These are phyloP conservation scores for Malus orientalis DNA, from an alignment of 306 rosid species.

Conservation along the genomic window DNA sequence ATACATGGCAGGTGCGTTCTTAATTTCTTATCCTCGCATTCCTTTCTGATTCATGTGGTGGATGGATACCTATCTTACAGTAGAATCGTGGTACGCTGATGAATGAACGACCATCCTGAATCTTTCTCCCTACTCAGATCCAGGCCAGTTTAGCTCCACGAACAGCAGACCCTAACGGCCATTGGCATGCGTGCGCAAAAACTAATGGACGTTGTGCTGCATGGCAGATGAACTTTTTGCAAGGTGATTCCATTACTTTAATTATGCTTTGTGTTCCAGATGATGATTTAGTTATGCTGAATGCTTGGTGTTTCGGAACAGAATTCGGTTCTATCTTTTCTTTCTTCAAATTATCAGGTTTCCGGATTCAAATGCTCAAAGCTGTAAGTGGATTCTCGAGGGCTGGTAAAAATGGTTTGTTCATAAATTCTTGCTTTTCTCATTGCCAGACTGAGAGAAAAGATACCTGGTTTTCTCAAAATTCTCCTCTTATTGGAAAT, in stretches of 20 bases:
- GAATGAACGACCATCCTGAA: neutral
- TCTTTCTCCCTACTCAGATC: conserved; percentile 32
- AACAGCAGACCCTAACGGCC: conserved; percentile 76
- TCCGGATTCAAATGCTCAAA: conserved; percentile 72
- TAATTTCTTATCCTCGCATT: neutral
- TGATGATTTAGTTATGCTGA: neutral
- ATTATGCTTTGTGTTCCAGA: neutral
- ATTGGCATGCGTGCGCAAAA: conserved; percentile 76
- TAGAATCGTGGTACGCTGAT: neutral
- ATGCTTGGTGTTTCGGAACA: neutral
- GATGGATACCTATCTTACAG: neutral
- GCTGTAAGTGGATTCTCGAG: conserved; percentile 49
- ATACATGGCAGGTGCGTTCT: conserved; percentile 83
- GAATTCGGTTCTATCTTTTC: neutral
- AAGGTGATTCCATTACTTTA: conserved; percentile 36
- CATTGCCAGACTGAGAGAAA: conserved; percentile 93
- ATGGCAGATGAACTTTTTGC: conserved; percentile 61
- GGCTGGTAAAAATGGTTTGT: conserved; percentile 58
- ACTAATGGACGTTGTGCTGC: conserved; percentile 51
- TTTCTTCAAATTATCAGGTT: conserved; percentile 35
- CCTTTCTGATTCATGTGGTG: neutral
- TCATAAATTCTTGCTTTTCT: conserved; percentile 76
- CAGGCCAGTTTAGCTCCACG: conserved; percentile 87
- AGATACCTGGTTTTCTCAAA: conserved; percentile 80
- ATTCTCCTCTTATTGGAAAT: conserved; percentile 57